These are phyloP conservation scores for Blastobotrys americana DNA, from an alignment of 805 yeast genomes.

Conservation along the genomic window DNA sequence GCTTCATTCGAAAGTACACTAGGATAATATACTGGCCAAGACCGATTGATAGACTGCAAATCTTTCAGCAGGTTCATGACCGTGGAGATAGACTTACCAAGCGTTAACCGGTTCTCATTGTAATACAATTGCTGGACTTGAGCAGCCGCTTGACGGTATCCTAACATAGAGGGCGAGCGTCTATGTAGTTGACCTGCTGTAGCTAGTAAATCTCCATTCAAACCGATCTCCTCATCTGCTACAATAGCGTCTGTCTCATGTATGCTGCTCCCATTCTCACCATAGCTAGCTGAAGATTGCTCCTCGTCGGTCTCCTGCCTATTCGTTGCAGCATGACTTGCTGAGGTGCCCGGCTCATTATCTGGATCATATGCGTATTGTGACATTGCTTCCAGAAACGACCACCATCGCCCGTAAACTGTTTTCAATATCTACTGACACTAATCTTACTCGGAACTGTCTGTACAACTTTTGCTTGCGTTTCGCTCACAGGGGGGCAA, in stretches of 20 bases:
- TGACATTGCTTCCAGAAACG: no score
- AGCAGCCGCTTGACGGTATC: slow-evolving; percentile 37
- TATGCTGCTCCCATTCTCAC: background rate
- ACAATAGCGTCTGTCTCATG: slow-evolving; percentile 5
- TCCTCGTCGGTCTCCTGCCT: slow-evolving; percentile 3
- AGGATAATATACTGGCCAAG: slow-evolving; percentile 29
- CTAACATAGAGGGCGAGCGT: slow-evolving; percentile 16
- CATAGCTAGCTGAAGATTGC: slow-evolving; percentile 4
- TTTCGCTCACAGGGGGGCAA: no score
- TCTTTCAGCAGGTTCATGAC: slow-evolving; percentile 24
- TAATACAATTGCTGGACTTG: slow-evolving; percentile 70
- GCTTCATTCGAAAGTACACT: slow-evolving; percentile 5
- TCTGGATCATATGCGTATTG: slow-evolving; percentile 5
- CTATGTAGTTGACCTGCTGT: slow-evolving; percentile 12
- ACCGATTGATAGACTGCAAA: slow-evolving; percentile 24
- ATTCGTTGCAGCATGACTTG: slow-evolving; percentile 1
- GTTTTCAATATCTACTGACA: no score
- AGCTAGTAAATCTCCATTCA: slow-evolving; percentile 22
- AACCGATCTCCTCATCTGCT: slow-evolving; percentile 24
- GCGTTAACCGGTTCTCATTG: slow-evolving; percentile 59
- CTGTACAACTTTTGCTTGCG: no score
- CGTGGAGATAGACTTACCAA: slow-evolving; percentile 42
- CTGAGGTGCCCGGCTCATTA: slow-evolving; percentile 4
- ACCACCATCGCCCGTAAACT: no score
- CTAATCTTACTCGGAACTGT: no score